Conservation (phyloP, 169 alveolate genomes). For the Plasmodium blacklocki region DNA sequence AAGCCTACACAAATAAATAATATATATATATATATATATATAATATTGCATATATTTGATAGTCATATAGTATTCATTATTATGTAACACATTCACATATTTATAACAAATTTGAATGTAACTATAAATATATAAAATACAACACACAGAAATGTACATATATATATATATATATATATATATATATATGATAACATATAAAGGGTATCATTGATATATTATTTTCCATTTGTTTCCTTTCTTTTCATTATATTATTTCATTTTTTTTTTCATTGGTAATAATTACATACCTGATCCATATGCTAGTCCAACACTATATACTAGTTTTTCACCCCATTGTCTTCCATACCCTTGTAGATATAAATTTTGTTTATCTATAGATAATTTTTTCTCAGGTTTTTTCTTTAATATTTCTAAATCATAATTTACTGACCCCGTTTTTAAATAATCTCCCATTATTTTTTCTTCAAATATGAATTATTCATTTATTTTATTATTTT, state of each 20-base stretch:
- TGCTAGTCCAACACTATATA: constrained; percentile 90
- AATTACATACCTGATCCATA: constrained; percentile 88
- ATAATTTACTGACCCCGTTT: constrained; percentile 80
- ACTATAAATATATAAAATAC: no score
- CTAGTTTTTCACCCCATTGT: constrained; percentile 91
- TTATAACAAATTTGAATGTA: no score
- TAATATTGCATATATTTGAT: no score
- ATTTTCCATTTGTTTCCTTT: background rate
- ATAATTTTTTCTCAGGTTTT: constrained; percentile 73
- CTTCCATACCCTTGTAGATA: constrained; percentile 88
- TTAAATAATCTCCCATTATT: constrained; percentile 84
- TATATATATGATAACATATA: no score
- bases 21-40: constrained; percentile 4
- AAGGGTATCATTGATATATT: no score
- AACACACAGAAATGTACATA: no score
- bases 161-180: no score
- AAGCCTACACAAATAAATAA: constrained; percentile 81
- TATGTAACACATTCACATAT: no score
- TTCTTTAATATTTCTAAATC: constrained; percentile 83
- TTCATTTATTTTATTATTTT: constrained; percentile 31
- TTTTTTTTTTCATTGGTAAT: background rate
- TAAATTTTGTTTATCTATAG: constrained; percentile 80
- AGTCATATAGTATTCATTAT: no score
- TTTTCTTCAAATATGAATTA: constrained; percentile 11
- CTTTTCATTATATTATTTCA: background rate